Evolutionary conservation across 1,284 basidiomycete genomes (phyloP), one percentile per base, ranked within the genome.

Genomic region (Melampsora medusae): DNA sequence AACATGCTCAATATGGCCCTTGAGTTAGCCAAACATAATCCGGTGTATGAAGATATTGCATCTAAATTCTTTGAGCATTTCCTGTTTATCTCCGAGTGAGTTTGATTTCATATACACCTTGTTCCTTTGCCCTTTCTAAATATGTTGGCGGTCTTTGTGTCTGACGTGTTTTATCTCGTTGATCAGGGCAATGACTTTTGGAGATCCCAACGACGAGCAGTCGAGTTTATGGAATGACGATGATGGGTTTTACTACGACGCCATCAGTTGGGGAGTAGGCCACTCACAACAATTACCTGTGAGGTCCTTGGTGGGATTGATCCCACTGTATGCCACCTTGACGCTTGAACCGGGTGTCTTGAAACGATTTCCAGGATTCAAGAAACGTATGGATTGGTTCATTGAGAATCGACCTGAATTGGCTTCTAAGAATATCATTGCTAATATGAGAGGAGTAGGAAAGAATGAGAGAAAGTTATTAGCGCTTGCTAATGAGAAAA

Each of bases 61-160:
- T 97, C 93, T 78, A 98, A 99, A 83, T 96, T 96, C 84, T 95
- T 96, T 78, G 93, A 95, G 89, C 93, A 96, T 83, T 97, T 97
- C 84, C 90, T 97, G 79, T 94, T 93, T 86, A 97, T 97, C 77
- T 88, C 95, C 19, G 94, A 97, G 74, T 77, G n/a, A 17, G 67
- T 64, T 22, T 42, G 2, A 42, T n/a, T 59, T 59, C 7, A 7
- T 19, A 9, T 69, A 50, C n/a, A 16, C 17, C 49, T 53, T 14
- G 25, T 50, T 68, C 25, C 1, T 38, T 66, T 49, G 6, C 48
- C 3, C 69, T 1, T 48, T 35, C 9, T 25, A 33, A 61, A n/a
- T 53, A 14, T 50, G n/a, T 4, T 28, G 31, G 28, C 9, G 25
- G 25, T 12, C 19, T 25, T 46, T 61, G 25, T 28, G n/a, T 60